Evolutionary conservation across 2,329 filamentous ascomycete genomes (phyloP).

Genomic region (Thielaviopsis populi): DNA sequence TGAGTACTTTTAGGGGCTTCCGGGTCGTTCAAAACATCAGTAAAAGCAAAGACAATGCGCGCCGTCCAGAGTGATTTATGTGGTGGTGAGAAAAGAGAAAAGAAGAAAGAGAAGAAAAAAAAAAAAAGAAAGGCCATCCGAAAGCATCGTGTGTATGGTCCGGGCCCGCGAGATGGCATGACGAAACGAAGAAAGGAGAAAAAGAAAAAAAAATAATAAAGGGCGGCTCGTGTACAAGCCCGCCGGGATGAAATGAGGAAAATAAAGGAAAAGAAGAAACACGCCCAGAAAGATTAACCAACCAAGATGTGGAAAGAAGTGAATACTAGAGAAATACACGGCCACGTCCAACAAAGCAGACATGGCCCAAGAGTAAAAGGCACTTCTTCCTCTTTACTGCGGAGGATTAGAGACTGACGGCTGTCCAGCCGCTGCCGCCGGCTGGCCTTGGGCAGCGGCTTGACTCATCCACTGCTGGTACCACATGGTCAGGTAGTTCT

Average conservation of each 20-base stretch:
- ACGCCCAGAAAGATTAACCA: background rate
- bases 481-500: constrained; percentile 67
- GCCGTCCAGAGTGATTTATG: constrained; percentile 8
- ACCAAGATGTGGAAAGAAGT: constrained; percentile 10
- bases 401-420: constrained; percentile 16
- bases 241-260: background rate
- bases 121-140: background rate
- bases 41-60: constrained; percentile 9
- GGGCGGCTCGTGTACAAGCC: background rate
- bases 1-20: constrained; percentile 7
- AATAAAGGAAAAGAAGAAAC: background rate
- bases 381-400: constrained; percentile 8
- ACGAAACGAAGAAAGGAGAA: background rate
- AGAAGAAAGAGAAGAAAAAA: background rate
- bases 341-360: background rate
- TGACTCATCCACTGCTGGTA: constrained; percentile 49
- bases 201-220: background rate
- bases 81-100: background rate
- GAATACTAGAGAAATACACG: constrained; percentile 8
- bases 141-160: background rate
- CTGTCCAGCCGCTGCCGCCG: constrained; percentile 20
- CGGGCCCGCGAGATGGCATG: background rate
- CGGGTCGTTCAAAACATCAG: constrained; percentile 9
- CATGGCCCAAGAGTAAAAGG: background rate
- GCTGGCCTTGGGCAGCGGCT: constrained; percentile 28